Conservation (phyloP, 352 stramenopile genomes). For the Phytophthora fragariae region DNA sequence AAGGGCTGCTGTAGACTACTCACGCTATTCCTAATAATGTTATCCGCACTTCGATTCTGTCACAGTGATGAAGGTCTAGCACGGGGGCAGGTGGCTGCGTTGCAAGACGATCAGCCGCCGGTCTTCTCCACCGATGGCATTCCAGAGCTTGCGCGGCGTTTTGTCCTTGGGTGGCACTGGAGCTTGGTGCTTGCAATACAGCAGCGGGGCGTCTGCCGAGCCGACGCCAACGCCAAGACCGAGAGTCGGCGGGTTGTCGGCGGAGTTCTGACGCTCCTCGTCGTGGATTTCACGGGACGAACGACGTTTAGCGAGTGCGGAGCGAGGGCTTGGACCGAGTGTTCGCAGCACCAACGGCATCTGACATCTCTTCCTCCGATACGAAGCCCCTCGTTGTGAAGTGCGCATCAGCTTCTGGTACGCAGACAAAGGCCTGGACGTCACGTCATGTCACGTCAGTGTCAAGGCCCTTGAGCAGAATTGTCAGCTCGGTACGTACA, state of each 20-base stretch:
- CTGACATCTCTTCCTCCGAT: conserved; percentile 34
- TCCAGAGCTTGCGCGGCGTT: conserved; percentile 79
- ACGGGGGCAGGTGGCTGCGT: conserved; percentile 51
- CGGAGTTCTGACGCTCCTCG: conserved; percentile 13
- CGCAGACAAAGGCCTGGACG: conserved; percentile 40
- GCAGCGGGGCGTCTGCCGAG: conserved; percentile 30
- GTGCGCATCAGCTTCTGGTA: conserved; percentile 37
- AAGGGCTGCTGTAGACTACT: conserved; percentile 15
- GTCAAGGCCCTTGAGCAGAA: not conserved
- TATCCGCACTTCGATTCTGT: not conserved
- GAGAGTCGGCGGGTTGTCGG: conserved; percentile 5
- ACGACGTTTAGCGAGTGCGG: conserved; percentile 7
- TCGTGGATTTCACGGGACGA: conserved; percentile 2
- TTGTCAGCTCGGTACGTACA: conserved; percentile 30
- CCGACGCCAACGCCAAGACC: conserved; percentile 26
- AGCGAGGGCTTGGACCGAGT: conserved; percentile 36
- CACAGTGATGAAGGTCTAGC: conserved; percentile 11
- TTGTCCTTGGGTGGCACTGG: conserved; percentile 63
- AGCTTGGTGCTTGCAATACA: conserved; percentile 71
- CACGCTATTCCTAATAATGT: not conserved
- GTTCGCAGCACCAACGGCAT: conserved; percentile 32
- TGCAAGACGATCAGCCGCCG: conserved; percentile 74
- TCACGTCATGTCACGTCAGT: conserved; percentile 2
- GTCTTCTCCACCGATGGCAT: conserved; percentile 79
- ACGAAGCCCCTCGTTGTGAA: conserved; percentile 23